Conservation (phyloP, 306 rosid species). For the Gleditsia sinensis region DNA sequence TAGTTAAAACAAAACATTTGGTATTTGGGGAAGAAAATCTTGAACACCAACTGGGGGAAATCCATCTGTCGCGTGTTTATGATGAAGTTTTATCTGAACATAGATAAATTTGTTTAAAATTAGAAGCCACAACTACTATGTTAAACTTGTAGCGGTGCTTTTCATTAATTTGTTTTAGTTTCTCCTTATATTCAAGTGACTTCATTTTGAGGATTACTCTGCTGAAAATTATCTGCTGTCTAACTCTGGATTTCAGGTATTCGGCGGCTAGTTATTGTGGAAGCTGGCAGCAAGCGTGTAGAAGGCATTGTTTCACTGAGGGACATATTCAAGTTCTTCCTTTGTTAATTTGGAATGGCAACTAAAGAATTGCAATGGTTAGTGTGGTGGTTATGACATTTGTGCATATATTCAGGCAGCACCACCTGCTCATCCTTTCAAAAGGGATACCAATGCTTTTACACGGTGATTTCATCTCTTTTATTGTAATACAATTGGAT, state of each 20-base stretch:
- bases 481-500: slow-evolving; percentile 60
- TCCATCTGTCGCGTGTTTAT: neutral
- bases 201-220: slow-evolving; percentile 15
- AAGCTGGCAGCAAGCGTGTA: slow-evolving; percentile 97
- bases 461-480: slow-evolving; percentile 51
- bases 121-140: neutral
- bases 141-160: neutral
- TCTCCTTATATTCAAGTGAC: neutral
- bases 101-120: no score
- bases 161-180: neutral
- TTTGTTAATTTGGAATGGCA: slow-evolving; percentile 51
- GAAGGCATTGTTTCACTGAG: slow-evolving; percentile 87
- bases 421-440: slow-evolving; percentile 37
- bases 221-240: neutral
- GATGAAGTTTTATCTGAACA: neutral
- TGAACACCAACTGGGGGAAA: neutral
- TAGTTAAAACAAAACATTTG: neutral
- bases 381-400: slow-evolving; percentile 41
- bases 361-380: slow-evolving; percentile 36
- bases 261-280: slow-evolving; percentile 87
- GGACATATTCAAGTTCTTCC: slow-evolving; percentile 88
- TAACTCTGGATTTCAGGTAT: slow-evolving; percentile 60
- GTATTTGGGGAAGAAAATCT: neutral
- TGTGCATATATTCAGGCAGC: slow-evolving; percentile 36
- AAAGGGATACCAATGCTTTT: slow-evolving; percentile 38